Conservation (phyloP, 2,329 filamentous ascomycete genomes). For the Hypomyces perniciosus region DNA sequence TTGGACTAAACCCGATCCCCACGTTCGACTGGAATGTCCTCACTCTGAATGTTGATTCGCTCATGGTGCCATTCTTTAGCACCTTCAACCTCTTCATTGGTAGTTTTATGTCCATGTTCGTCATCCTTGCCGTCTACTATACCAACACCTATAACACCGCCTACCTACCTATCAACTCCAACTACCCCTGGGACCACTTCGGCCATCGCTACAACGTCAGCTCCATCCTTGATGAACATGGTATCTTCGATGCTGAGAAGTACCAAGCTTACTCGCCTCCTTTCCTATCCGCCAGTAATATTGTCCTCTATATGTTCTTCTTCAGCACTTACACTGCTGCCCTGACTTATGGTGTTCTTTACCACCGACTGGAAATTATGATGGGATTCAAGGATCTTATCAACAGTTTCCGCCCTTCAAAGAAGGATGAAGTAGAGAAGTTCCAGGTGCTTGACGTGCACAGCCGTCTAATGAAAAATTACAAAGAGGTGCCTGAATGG, state of each 20-base stretch:
- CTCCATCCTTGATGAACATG: constrained; percentile 19
- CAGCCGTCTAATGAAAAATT: constrained; percentile 34
- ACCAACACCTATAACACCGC: constrained; percentile 38
- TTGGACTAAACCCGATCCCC: constrained; percentile 31
- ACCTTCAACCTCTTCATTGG: constrained; percentile 33
- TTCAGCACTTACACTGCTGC: constrained; percentile 7
- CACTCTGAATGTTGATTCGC: constrained; percentile 32
- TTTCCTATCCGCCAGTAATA: constrained; percentile 38
- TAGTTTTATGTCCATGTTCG: constrained; percentile 28
- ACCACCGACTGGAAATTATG: constrained; percentile 5
- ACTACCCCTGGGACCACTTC: constrained; percentile 36
- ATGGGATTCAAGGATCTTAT: constrained; percentile 9
- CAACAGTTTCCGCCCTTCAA: constrained; percentile 10
- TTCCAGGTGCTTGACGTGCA: constrained; percentile 29
- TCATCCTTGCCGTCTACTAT: constrained; percentile 38
- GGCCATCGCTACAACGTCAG: constrained; percentile 31
- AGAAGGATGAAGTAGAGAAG: constrained; percentile 1
- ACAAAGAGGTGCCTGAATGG: constrained; percentile 41
- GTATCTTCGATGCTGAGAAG: constrained; percentile 30
- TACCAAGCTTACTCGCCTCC: constrained; percentile 40
- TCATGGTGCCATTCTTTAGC: constrained; percentile 33
- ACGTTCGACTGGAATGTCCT: constrained; percentile 37
- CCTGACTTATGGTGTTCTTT: constrained; percentile 7
- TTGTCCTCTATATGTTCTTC: constrained; percentile 30
- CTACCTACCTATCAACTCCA: constrained; percentile 42